Percentiles rank a stretch among this genome's conserved stretches.
phyloP scores from a whole-genome alignment of 441 rosid species.

The Corymbia calophylla region DNA sequence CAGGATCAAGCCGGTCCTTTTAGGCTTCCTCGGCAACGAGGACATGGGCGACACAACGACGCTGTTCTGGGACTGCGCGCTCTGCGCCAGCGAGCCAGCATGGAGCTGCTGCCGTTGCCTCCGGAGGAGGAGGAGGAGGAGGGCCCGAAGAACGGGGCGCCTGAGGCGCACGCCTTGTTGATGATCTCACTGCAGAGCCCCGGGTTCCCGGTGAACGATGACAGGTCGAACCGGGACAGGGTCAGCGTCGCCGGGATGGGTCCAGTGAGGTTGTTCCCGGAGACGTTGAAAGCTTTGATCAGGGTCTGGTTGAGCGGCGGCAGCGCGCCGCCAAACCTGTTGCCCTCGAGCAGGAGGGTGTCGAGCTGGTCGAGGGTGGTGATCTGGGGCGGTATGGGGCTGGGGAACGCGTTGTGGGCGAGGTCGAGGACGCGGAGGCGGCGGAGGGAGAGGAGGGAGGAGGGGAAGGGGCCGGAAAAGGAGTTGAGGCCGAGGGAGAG shows the following conservation, averaged over 20 bases:
- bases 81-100: conserved; percentile 37
- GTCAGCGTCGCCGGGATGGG: conserved; percentile 55
- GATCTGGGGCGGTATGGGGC: conserved; percentile 45
- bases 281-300: conserved; percentile 48
- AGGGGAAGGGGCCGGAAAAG: conserved; percentile 55
- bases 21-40: conserved; percentile 16
- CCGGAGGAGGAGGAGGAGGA: conserved; percentile 1
- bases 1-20: conserved; percentile 25
- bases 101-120: conserved; percentile 23
- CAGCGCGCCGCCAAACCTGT: conserved; percentile 42
- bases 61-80: conserved; percentile 42
- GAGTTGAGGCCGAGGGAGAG: conserved; percentile 38
- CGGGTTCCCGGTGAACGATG: conserved; percentile 53
- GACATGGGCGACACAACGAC: conserved; percentile 32
- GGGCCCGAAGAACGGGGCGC: conserved; percentile 44
- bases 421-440: conserved; percentile 55
- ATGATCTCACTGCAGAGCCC: conserved; percentile 73
- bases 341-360: conserved; percentile 53
- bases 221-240: conserved; percentile 38
- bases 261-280: conserved; percentile 65
- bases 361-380: conserved; percentile 38
- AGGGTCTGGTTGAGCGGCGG: conserved; percentile 60
- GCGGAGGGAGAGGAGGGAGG: conserved; percentile 43
- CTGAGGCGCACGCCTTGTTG: conserved; percentile 41
- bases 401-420: conserved; percentile 42